Base-by-base conservation (phyloP, 352 stramenopile species). In the Phytophthora hybrid region DNA sequence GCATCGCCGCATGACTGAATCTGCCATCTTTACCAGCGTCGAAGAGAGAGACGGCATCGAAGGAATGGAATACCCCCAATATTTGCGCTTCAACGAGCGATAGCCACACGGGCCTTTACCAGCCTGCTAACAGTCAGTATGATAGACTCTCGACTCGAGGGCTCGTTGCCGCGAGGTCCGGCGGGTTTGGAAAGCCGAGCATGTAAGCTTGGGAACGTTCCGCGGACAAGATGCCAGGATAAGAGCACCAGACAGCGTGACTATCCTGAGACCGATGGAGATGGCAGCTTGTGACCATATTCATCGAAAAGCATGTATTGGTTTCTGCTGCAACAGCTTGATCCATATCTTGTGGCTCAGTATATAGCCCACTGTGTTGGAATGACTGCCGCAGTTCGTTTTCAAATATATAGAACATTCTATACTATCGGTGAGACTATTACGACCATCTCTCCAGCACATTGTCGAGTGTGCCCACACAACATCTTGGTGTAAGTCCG, bases 271-370 rank as follows among this genome's bases (percentile, higher is more conserved):
- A 18, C 6, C 49, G 23, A 47, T 29, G 19, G 23, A 21, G 57
- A 4, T 53, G n/a, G 52, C 49, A 57, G 21, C 34, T 19, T 14
- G 31, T 71, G 55, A 5, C 46, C 16, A 13, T 59, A 23, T 65
- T 65, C 57, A 49, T 44, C 53, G n/a, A 74, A 58, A 31, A 31
- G 26, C 56, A 16, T 31, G 29, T 56, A 66, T 46, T 29, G 46
- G 59, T 55, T 68, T 68, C 63, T 63, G 32, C 23, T 58, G 23
- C 21, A 67, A 54, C 71, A 78, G 66, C 66, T 61, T 74, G 37
- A 26, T 53, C 23, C 34, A 31, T 14, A 41, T 14, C 23, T 73
- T 65, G 55, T 67, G 49, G 62, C 26, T 39, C 37, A n/a, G 21
- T 1, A 41, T 32, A 18, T 46, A 54, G 3, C 6, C 1, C 18